These are phyloP conservation scores for Arthonia radiata DNA, from an alignment of 495 filamentous ascomycete species.

Conservation along the genomic window DNA sequence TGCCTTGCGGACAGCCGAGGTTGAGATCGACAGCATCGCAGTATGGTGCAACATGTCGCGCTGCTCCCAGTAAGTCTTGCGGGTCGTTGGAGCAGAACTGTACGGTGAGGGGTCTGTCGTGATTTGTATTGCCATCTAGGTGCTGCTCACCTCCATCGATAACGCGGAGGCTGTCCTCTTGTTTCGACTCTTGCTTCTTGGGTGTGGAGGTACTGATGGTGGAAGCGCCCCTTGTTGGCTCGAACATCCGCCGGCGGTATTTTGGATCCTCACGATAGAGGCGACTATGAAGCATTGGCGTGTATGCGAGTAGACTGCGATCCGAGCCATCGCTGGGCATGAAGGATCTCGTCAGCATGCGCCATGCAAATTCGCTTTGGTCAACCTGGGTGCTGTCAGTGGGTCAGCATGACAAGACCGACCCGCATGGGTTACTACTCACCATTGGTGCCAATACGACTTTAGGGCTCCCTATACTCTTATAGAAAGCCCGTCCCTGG, in stretches of 20 bases:
- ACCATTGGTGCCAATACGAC: constrained; percentile 92
- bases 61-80: constrained; percentile 48
- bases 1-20: constrained; percentile 92
- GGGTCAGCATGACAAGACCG: too few species aligned
- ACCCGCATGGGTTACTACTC: too few species aligned
- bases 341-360: constrained; percentile 79
- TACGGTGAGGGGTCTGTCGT: constrained; percentile 77
- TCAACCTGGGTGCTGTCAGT: too few species aligned
- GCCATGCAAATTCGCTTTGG: constrained; percentile 94
- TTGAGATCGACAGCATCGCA: constrained; percentile 95
- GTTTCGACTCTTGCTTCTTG: constrained; percentile 1
- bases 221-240: constrained; percentile 27
- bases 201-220: constrained; percentile 3
- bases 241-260: constrained; percentile 54
- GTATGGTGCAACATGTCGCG: constrained; percentile 47
- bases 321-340: constrained; percentile 34
- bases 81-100: constrained; percentile 93
- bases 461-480: constrained; percentile 76
- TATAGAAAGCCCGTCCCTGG: constrained; percentile 69
- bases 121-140: constrained; percentile 62
- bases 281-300: constrained; percentile 84
- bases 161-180: constrained; percentile 6
- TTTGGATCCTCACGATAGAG: constrained; percentile 50
- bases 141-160: constrained; percentile 12
- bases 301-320: constrained; percentile 54